Base-by-base conservation (phyloP, 768 basidiomycete genomes). In the Dioszegia crocea region DNA sequence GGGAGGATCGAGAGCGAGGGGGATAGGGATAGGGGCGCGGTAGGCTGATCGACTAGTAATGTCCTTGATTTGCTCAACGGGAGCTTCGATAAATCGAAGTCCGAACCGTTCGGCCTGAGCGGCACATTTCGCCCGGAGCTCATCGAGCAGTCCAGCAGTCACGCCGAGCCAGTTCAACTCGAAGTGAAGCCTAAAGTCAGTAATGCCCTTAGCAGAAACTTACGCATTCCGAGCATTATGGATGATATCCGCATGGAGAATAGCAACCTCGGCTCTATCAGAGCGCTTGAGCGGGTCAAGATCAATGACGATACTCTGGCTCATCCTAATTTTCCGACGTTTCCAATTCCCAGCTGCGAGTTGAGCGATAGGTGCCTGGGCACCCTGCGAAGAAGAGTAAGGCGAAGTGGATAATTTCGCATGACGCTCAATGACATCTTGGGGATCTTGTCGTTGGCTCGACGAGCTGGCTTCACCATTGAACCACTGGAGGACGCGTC, bases 101-200 rank as follows among this genome's bases (percentile, higher is more conserved):
- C 94, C 94, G 61, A 91, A 91, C 50, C 86, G 83, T 62, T 94
- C 92, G 44, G 93, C 89, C 3, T 84, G 82, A 39, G 88, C 82
- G 56, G 83, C 84, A 88, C 91, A 92, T 51, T 83, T 82, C 38
- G 87, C 84, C 23, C 96, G 81, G 51, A 87, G 83, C 64, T 94
- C 91, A 63, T 97, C 93, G 51, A 98, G 88, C 62, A 86, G 87
- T 21, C 89, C 84, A 23, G 92, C 91, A 0, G 91, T 92, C 1
- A 92, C 88, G 2, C 91, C 92, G 39, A 98, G 87, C 94, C 96
- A 99, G 61, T 94, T 89, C 27, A 99, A 81, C 76, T 99, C 93
- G 67, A 98, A 92, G 76, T 98, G 94, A 79, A 96, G 96, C 0
- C 76, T 64, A 26, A 31, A 9, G 48, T 56, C 43, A 60, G 56